Percentiles rank a stretch among this genome's conserved stretches.
These are phyloP conservation scores for Penicillium sp. DNA, from an alignment of 2,329 filamentous ascomycete species.

Conservation along the genomic window DNA sequence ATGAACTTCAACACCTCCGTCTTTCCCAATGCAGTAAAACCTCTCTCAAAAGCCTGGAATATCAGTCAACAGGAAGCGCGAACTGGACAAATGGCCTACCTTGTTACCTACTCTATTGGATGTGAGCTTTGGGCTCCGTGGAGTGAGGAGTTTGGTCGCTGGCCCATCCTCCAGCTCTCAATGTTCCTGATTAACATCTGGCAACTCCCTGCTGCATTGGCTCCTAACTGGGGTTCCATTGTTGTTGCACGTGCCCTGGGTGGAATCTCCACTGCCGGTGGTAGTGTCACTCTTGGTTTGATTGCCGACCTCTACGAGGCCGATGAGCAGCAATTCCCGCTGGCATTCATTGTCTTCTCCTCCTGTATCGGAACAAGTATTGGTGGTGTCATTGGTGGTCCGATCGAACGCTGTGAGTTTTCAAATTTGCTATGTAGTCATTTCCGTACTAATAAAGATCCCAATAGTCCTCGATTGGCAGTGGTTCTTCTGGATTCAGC, in stretches of 20 bases:
- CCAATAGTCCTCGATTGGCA: constrained; percentile 44
- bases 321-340: constrained; percentile 55
- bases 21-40: constrained; percentile 64
- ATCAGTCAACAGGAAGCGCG: constrained; percentile 67
- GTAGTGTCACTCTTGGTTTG: constrained; percentile 61
- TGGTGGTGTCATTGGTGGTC: constrained; percentile 53
- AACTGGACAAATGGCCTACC: constrained; percentile 70
- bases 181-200: constrained; percentile 73
- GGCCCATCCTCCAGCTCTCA: constrained; percentile 69
- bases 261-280: constrained; percentile 59
- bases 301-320: constrained; percentile 59
- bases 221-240: constrained; percentile 67
- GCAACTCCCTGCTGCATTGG: constrained; percentile 67
- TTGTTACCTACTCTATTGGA: constrained; percentile 75
- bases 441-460: background rate
- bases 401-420: constrained; percentile 39
- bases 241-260: constrained; percentile 63
- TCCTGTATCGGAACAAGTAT: constrained; percentile 54
- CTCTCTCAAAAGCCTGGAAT: constrained; percentile 63
- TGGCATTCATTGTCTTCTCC: constrained; percentile 57
- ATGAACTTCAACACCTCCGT: constrained; percentile 75
- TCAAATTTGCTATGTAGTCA: background rate
- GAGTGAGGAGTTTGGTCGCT: constrained; percentile 76
- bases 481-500: constrained; percentile 63
- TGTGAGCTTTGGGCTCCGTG: constrained; percentile 84